These are phyloP conservation scores for Solanum hybrid DNA, from an alignment of 305 asterid genomes.

Conservation along the genomic window DNA sequence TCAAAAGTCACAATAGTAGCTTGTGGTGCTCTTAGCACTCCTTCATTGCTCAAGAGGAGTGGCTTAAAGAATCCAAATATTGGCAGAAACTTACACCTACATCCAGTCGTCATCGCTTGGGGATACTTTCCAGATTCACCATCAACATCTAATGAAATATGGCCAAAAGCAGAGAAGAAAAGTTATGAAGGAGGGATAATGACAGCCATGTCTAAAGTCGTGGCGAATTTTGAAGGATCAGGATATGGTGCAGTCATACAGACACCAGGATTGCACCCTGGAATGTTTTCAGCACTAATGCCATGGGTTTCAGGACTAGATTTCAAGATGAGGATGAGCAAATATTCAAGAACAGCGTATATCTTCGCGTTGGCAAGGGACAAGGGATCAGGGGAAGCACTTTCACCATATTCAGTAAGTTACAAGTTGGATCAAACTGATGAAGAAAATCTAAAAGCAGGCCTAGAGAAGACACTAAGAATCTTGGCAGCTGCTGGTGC, in stretches of 20 bases:
- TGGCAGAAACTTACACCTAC: constrained; percentile 55
- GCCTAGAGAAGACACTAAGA: constrained; percentile 43
- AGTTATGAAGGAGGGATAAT: constrained; percentile 58
- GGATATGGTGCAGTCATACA: constrained; percentile 58
- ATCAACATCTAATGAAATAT: background rate
- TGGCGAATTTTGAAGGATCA: constrained; percentile 23
- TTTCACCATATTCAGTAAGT: constrained; percentile 19
- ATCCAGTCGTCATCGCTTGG: constrained; percentile 49
- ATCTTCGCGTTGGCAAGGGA: constrained; percentile 58
- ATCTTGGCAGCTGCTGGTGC: constrained; percentile 72
- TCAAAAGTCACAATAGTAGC: constrained; percentile 46
- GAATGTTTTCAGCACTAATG: constrained; percentile 46
- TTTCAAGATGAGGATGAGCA: constrained; percentile 41
- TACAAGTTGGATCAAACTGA: constrained; percentile 35
- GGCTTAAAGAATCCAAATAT: constrained; percentile 57
- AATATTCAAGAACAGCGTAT: constrained; percentile 54
- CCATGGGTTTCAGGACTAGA: constrained; percentile 63
- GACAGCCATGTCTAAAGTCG: constrained; percentile 61
- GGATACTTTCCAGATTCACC: constrained; percentile 25
- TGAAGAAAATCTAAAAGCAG: constrained; percentile 31
- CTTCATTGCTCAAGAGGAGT: constrained; percentile 39
- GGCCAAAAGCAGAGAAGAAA: constrained; percentile 45
- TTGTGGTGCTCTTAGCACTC: constrained; percentile 66
- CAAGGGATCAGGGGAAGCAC: constrained; percentile 42
- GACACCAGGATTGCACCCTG: constrained; percentile 72